phyloP scores from a whole-genome alignment of 2,329 filamentous ascomycete genomes.

The Lasiodiplodia sp. region DNA sequence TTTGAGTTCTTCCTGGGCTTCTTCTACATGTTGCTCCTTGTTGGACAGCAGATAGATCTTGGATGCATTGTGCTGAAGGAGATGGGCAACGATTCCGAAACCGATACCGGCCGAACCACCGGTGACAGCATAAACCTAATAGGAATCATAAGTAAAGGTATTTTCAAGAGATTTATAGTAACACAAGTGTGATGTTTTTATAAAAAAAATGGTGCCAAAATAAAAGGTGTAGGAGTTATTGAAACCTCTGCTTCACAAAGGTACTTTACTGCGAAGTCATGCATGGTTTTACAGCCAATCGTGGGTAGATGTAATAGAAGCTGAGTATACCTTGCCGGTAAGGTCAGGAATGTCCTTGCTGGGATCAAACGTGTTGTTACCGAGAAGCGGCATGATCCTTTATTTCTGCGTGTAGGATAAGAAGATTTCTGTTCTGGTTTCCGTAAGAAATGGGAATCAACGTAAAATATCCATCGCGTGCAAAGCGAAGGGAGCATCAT shows the following conservation, averaged over 20 bases:
- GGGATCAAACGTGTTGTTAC: constrained; percentile 49
- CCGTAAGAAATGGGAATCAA: not conserved
- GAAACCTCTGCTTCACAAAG: not conserved
- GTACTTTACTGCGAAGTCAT: not conserved
- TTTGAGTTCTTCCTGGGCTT: constrained; percentile 52
- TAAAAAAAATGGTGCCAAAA: not conserved
- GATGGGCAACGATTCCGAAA: constrained; percentile 59
- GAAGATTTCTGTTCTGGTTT: not conserved
- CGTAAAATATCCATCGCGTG: not conserved
- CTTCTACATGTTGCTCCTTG: constrained; percentile 57
- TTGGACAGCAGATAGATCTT: constrained; percentile 59
- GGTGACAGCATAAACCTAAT: constrained; percentile 55
- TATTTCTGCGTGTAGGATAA: not conserved
- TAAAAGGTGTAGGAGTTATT: not conserved
- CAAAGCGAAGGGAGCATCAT: constrained; percentile 6
- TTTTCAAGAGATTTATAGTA: too few relatives aligned
- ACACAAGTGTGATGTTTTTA: not conserved
- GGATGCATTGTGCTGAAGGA: constrained; percentile 58
- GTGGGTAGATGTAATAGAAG: not conserved
- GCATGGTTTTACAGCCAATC: not conserved
- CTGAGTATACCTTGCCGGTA: constrained; percentile 42
- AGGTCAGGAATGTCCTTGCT: constrained; percentile 52
- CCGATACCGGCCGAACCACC: constrained; percentile 60
- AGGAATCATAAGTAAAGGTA: not conserved
- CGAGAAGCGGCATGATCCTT: constrained; percentile 15